Evolutionary conservation across 148 eudicot species (phyloP), one percentile per base, ranked within the genome.

Genomic region (Simmondsia chinensis): DNA sequence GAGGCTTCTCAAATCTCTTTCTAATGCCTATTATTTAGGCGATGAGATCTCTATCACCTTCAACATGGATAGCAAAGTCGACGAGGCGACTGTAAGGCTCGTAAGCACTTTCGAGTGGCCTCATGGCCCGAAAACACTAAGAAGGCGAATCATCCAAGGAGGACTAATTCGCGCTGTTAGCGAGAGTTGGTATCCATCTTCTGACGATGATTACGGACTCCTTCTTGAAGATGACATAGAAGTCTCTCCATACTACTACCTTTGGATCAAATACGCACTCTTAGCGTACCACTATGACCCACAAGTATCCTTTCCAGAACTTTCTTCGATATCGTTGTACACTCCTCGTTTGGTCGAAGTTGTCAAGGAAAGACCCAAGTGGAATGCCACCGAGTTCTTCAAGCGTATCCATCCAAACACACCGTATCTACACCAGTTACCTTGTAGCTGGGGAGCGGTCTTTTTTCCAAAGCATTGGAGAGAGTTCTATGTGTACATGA

Each of bases 391-490:
- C 0, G 83, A 82, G 13, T 79, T 48, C 70, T 91, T 91, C 70
- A 70, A 70, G 24, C 63, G 39, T 13, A 79, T 82, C 14, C 97
- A 91, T 43, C 95, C 97, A 54, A 79, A 91, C 83, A 91, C 94
- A 22, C 97, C 97, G 1, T 91, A 91, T 24, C 83, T 91, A 28
- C 97, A 89, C 43, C 97, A 91, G 43, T 50, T 91, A 4, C 94
- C 95, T 1, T 85, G 95, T 23, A 91, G 97, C 25, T 91, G 97
- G 97, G 97, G 95, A 0, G 95, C 97, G 0, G 83, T 91, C 9
- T 91, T 91, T 59, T 85, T 89, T 68, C 97, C 97, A 1, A 89
- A 89, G 52, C 97, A 84, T 3, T 91, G 97, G 97, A 62, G 87
- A 43, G 97, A 91, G 45, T 85, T 91, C 46, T 91, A 85, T n/a